Base-by-base conservation (phyloP, 2,329 filamentous ascomycete species). In the Fusarium burgessii region DNA sequence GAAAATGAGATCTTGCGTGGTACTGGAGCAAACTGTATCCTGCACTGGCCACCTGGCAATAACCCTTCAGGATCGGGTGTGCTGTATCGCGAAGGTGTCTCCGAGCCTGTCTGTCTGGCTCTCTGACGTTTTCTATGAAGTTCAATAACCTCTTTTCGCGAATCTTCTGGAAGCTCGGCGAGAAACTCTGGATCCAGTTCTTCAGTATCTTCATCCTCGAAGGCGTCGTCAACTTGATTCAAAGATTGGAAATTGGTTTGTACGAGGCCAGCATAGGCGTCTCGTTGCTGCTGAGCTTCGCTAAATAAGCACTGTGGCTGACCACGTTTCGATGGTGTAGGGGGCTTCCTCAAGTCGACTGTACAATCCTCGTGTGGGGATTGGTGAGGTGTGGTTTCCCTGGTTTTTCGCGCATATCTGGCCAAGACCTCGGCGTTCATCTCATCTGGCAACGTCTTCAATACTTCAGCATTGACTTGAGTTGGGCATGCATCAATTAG, bases 381-480 rank as follows among this genome's bases (percentile, higher is more conserved):
- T 63, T 87, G 85, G 4, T 80, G 81, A 15, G 82, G 80, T 6
- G 79, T 68, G 8, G 78, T 76, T 65, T 82, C 83, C 9, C 79
- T 75, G 11, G 72, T 76, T 25, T 75, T 75, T 55, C 78, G 78
- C 56, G 82, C 80, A 77, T 97, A 97, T 36, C 92, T 90, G 5
- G 88, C 90, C 12, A 98, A 81, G 1, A 98, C 85, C 80, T 98
- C 96, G 3, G 90, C 89, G 68, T 95, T 93, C 78, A 99, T 89
- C 68, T 97, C 94, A 40, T 92, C 90, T 0, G 96, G 96, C 2
- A 99, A 84, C 2, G 93, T 93, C 43, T 91, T 88, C 68, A 98
- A 91, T 4, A 94, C 92, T 43, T 95, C 93, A 0, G 90, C 90
- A 76, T 99, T 96, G 23, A 98, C 86, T 74, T 97, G 93, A 1